Evolutionary conservation across 345 rosid species (phyloP).

Genomic region (Viola odorata): DNA sequence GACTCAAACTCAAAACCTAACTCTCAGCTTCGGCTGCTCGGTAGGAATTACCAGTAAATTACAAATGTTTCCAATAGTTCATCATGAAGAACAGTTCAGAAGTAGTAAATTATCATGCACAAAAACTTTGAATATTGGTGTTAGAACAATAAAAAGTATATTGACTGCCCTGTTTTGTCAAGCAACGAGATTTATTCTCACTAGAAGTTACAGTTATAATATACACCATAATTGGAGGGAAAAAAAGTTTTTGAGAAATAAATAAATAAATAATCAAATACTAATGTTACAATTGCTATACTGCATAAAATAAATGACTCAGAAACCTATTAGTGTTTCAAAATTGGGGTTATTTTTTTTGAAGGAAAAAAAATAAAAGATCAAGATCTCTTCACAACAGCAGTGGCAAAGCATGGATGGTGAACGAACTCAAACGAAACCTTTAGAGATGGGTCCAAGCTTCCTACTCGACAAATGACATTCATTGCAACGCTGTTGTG

Average conservation of each 20-base stretch:
- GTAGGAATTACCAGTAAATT: no score
- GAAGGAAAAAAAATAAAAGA: conserved; percentile 1
- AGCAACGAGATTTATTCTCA: background rate
- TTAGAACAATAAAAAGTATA: no score
- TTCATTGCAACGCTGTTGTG: conserved; percentile 76
- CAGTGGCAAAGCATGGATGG: conserved; percentile 87
- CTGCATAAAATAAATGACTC: conserved; percentile 14
- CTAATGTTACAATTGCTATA: conserved; percentile 35
- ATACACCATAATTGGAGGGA: background rate
- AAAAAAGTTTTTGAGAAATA: no score
- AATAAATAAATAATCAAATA: background rate
- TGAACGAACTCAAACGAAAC: conserved; percentile 81
- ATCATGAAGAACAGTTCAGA: no score
- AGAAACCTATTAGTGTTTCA: conserved; percentile 18
- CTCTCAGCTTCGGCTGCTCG: no score
- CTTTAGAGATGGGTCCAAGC: conserved; percentile 69
- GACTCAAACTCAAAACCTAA: no score
- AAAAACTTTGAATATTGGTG: no score
- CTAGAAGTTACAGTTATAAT: background rate
- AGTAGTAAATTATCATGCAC: no score
- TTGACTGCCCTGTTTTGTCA: background rate
- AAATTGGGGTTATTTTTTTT: conserved; percentile 28
- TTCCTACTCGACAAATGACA: conserved; percentile 49
- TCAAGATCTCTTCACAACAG: conserved; percentile 83
- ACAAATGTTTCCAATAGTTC: no score